Evolutionary conservation across 2,329 filamentous ascomycete species (phyloP), one percentile per base, ranked within the genome.

Genomic region (Pseudopyricularia cyperi): DNA sequence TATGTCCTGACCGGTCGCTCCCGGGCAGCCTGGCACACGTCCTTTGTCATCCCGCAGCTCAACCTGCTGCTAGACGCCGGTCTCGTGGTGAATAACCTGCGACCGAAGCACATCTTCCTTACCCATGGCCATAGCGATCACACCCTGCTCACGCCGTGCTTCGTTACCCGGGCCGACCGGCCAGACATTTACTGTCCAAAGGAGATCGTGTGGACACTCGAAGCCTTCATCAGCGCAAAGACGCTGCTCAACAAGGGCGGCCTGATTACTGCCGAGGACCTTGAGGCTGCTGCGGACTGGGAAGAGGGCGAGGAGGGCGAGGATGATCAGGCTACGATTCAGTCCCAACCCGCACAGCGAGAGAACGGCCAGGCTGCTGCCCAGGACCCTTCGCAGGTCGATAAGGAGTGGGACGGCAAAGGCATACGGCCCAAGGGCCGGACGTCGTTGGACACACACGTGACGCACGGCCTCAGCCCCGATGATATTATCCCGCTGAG

Each of bases 61-160:
- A 71, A 74, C 53, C 63, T 75, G 26, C 67, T 75, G 4, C 70
- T 75, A 33, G 72, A 75, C 58, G 71, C 72, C 2, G 72, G 72
- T 2, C 64, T 74, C 37, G 61, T 63, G 52, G 67, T 75, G 58
- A 74, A 73, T 62, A 68, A 67, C 30, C 57, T 63, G 2, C 66
- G 72, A 0, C 72, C 72, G 0, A 73, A 72, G 48, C 72, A 75
- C 59, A 65, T 75, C 55, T 74, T 75, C 55, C 60, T 75, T 48
- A 75, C 72, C 0, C 72, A 75, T 54, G 72, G 72, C 47, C 72
- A 75, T 56, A 68, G 60, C 54, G 72, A 75, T 55, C 72, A 75
- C 57, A 66, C 67, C 2, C 62, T 73, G 5, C 61, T 72, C 1
- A 57, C 68, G 1, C 67, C 70, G 0, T 68, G 68, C 4, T 75